A percentile compares a stretch with the other conserved stretches of the same genome.
These are phyloP conservation scores for Carallia brachiata DNA, from an alignment of 345 rosid genomes.

Conservation along the genomic window DNA sequence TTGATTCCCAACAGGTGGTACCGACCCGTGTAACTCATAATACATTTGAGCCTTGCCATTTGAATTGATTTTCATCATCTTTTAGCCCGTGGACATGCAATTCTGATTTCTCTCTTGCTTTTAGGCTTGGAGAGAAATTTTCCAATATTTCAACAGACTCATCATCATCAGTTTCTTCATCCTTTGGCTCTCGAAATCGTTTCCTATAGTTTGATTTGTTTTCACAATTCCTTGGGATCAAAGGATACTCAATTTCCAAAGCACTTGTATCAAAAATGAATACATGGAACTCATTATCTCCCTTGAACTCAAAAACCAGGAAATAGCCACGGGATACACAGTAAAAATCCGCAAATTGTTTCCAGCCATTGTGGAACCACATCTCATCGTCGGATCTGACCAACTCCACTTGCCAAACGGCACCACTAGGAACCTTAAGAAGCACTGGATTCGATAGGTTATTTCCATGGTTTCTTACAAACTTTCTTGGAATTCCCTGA, in stretches of 20 bases:
- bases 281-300: neutral
- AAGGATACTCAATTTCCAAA: neutral
- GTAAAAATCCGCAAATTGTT: neutral
- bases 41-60: neutral
- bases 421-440: neutral
- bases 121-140: neutral
- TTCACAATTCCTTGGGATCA: neutral
- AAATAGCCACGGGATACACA: neutral
- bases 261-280: neutral
- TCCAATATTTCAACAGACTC: neutral
- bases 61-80: neutral
- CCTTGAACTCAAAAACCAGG: neutral
- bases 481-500: conserved; percentile 2
- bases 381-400: neutral
- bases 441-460: neutral
- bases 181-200: neutral
- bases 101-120: neutral
- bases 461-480: conserved; percentile 1
- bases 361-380: neutral
- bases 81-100: neutral
- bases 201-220: neutral
- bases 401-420: conserved; percentile 1
- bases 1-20: neutral
- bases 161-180: neutral
- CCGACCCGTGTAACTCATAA: neutral